phyloP scores from a whole-genome alignment of 257 asterid genomes.

The Capsicum pubescens region DNA sequence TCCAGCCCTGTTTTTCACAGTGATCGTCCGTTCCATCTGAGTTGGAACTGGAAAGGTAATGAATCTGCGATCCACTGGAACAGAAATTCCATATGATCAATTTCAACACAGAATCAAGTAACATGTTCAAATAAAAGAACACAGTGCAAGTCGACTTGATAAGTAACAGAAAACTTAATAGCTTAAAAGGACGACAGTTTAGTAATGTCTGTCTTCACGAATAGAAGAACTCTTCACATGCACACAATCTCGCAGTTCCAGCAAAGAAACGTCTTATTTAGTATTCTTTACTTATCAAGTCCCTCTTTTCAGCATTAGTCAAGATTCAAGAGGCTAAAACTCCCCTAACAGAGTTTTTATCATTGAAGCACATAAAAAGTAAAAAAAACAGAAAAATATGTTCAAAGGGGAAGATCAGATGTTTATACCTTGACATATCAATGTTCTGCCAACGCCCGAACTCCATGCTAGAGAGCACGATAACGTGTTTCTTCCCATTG shows the following conservation, averaged over 20 bases:
- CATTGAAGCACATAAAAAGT: neutral
- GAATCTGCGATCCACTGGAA: conserved; percentile 82
- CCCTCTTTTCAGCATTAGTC: neutral
- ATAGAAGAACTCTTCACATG: neutral
- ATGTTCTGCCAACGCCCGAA: conserved; percentile 80
- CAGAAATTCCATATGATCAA: conserved; percentile 18
- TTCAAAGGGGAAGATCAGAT: neutral
- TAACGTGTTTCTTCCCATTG: conserved; percentile 69
- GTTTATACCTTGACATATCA: conserved; percentile 76
- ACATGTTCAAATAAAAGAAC: conserved; percentile 12
- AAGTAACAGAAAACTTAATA: neutral
- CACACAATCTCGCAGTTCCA: conserved; percentile 3
- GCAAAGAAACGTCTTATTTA: neutral
- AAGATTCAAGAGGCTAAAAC: neutral
- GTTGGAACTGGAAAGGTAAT: conserved; percentile 77
- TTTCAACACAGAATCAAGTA: conserved; percentile 38
- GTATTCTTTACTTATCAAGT: neutral
- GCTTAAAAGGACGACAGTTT: neutral
- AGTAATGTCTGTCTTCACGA: neutral
- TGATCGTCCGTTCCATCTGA: conserved; percentile 68
- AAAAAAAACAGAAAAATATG: neutral
- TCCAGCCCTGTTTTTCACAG: conserved; percentile 87
- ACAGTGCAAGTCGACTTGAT: neutral
- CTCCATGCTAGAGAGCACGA: conserved; percentile 92
- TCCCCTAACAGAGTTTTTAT: neutral